A percentile compares a stretch with the other conserved stretches of the same genome.
These are phyloP conservation scores for Claviceps pusilla DNA, from an alignment of 2,329 filamentous ascomycete species.

Conservation along the genomic window DNA sequence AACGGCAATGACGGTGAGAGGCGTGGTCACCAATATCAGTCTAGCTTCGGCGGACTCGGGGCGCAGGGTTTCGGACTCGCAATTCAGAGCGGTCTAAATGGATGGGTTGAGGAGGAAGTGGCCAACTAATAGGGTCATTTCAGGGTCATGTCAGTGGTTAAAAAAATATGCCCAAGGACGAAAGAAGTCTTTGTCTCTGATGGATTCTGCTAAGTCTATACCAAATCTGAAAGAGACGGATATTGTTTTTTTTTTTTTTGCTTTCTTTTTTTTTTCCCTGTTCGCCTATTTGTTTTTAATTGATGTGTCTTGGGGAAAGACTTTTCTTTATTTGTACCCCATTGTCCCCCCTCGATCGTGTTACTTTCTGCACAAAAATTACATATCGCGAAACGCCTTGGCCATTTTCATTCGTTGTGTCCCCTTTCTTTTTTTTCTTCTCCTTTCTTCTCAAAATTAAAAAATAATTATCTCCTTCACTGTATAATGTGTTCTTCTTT, in stretches of 20 bases:
- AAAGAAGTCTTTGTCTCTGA: neutral
- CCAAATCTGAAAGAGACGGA: slow-evolving; percentile 12
- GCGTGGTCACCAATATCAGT: slow-evolving; percentile 51
- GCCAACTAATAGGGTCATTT: slow-evolving; percentile 29
- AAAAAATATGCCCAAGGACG: neutral
- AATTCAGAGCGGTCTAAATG: slow-evolving; percentile 49
- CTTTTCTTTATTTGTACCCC: slow-evolving; percentile 3
- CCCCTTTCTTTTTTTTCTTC: slow-evolving; percentile 4
- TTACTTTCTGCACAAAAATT: neutral
- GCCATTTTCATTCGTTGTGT: neutral
- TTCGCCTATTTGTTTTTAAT: neutral
- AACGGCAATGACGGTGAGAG: slow-evolving; percentile 37
- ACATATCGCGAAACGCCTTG: neutral
- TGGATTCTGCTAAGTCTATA: neutral
- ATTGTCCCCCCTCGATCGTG: neutral
- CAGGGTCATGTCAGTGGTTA: slow-evolving; percentile 5
- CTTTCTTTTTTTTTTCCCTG: slow-evolving; percentile 1
- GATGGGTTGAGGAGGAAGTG: slow-evolving; percentile 54
- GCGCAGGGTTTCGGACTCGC: slow-evolving; percentile 42
- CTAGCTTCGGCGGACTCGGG: slow-evolving; percentile 46
- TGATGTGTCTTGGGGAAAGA: neutral
- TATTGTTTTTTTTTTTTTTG: slow-evolving; percentile 18
- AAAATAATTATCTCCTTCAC: slow-evolving; percentile 11
- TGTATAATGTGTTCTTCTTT: slow-evolving; percentile 15
- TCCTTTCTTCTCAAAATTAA: neutral